These are phyloP conservation scores for Plasmodium adleri DNA, from an alignment of 169 alveolate species.

Conservation along the genomic window DNA sequence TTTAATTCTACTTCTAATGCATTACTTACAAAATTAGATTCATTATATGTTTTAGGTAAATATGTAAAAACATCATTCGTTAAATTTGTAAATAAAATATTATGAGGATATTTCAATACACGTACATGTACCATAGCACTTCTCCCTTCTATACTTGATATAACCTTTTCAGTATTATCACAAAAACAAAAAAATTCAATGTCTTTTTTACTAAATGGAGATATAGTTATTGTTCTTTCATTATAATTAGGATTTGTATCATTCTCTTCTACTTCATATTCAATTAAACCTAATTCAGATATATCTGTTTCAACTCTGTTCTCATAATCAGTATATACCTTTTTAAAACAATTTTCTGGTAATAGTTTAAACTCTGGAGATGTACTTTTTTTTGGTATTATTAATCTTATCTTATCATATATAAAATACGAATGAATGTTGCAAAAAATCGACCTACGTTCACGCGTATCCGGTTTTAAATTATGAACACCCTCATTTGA, in stretches of 20 bases:
- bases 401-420: constrained; percentile 55
- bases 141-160: constrained; percentile 53
- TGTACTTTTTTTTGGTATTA: constrained; percentile 14
- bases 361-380: constrained; percentile 34
- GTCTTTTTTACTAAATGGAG: constrained; percentile 51
- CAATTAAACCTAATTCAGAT: constrained; percentile 28
- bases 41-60: not conserved
- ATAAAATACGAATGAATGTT: constrained; percentile 52
- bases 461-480: constrained; percentile 51
- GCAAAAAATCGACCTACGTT: constrained; percentile 41
- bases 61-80: constrained; percentile 31
- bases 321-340: constrained; percentile 39
- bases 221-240: constrained; percentile 35
- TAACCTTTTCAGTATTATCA: constrained; percentile 43
- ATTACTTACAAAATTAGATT: not conserved
- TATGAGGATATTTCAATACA: constrained; percentile 58
- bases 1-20: constrained; percentile 20
- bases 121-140: constrained; percentile 41
- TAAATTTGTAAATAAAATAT: constrained; percentile 36
- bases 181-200: constrained; percentile 63
- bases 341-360: constrained; percentile 54
- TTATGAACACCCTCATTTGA: constrained; percentile 52
- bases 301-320: constrained; percentile 17
- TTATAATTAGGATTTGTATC: constrained; percentile 5
- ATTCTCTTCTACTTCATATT: constrained; percentile 43